Base-by-base conservation (phyloP, 164 flowering plant genomes). In the Taxillus chinensis region DNA sequence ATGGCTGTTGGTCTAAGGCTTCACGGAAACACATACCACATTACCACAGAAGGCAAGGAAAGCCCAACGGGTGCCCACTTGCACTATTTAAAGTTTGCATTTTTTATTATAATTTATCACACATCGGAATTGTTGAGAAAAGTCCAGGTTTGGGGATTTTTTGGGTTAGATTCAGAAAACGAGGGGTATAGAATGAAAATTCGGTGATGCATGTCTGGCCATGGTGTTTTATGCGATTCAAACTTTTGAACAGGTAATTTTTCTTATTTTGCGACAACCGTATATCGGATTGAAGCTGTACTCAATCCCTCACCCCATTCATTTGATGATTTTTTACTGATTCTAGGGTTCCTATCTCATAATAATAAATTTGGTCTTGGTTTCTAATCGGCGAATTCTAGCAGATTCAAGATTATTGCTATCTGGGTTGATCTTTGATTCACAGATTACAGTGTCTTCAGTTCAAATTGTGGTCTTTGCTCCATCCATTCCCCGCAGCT, bases 221-320 rank as follows among this genome's bases (percentile, higher is more conserved):
- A 72, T 76, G 80, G 75, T 66, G 27, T 68, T 64, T 74, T 70
- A 67, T 64, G 67, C 38, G 68, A 74, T 70, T 72, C 74, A 74
- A 76, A 74, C 67, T 69, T 70, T 65, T 3, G 39, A 58, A 64
- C 45, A 37, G 76, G 78, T 79, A 71, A 66, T 53, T 62, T 55
- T 52, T 53, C 57, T 4, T 54, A 2, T 27, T 5, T 2, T 53
- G 27, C 59, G 41, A 48, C 12, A 48, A 8, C 51, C 7, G 39
- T 65, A 16, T 51, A 5, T 51, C 5, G 12, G 14, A 54, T 67
- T 64, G 45, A 5, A 39, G 15, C 52, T 17, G 60, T 5, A 16
- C 13, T 54, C 48, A 68, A 62, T 48, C 54, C 46, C 66, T 12
- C 56, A 49, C 61, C 39, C 39, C 42, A 41, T 62, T 46, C 2